Base-by-base conservation (phyloP, 2,329 filamentous ascomycete genomes). In the Colletotrichum spaethianum region DNA sequence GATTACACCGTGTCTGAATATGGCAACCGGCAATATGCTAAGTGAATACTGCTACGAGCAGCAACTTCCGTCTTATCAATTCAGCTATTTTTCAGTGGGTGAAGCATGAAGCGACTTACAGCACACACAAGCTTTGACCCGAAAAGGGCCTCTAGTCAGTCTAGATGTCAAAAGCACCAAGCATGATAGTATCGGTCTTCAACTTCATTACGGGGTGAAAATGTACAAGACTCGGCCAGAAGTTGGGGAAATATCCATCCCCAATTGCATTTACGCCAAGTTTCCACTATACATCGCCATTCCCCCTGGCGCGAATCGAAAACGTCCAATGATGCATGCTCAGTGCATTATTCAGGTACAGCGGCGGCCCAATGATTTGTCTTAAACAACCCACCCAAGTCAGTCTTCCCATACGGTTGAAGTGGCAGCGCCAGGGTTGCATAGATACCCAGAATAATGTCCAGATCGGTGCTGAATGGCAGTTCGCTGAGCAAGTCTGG, bases 351-450 rank as follows among this genome's bases (percentile, higher is more conserved):
- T 20, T 36, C 75, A 11, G 83, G 82, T 18, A 78, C 50, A 33
- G 84, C 76, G 62, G 78, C 77, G 72, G 80, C 83, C 87, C 87
- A 89, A 31, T 76, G 75, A n/a, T 83, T 75, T 0, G 86, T 88
- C 4, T 85, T 84, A 2, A 82, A 79, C 1, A 88, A 78, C 77
- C 87, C 86, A 48, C 76, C 80, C 56, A 81, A 78, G 40, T 75
- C 78, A 7, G 79, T 81, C 5, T 76, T 44, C 4, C 83, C 84
- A 1, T 76, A 73, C 0, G 86, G 86, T 0, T 88, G 76, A 0
- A 87, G 86, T 2, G 87, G 87, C 63, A 86, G 83, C 18, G 85
- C 84, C 12, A 88, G 75, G 0, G 78, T 80, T 3, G 81, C 75
- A 68, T 85, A 79, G 48, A 87, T 71, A 33, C 86, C 85, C n/a